These are phyloP conservation scores for Sedum album DNA, from an alignment of 164 flowering plant species.

Conservation along the genomic window DNA sequence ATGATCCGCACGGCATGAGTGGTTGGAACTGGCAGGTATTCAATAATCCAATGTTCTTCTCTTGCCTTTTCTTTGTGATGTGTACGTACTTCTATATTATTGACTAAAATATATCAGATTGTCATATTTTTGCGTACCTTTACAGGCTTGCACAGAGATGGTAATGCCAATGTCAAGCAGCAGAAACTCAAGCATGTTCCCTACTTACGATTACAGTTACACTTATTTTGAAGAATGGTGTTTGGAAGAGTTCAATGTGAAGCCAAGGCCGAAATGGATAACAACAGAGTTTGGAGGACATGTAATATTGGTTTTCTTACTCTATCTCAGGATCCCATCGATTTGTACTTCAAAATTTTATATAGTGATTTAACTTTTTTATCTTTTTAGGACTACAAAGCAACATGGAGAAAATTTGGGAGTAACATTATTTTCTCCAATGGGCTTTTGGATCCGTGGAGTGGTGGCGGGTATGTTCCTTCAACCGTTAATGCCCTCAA, in stretches of 20 bases:
- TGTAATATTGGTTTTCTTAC: conserved; percentile 21
- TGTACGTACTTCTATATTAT: neutral
- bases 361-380: conserved; percentile 4
- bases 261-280: conserved; percentile 77
- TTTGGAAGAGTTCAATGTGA: conserved; percentile 35
- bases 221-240: conserved; percentile 45
- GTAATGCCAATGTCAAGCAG: conserved; percentile 84
- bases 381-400: conserved; percentile 37
- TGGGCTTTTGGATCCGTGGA: conserved; percentile 95
- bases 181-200: conserved; percentile 64
- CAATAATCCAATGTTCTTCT: neutral
- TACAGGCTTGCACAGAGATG: conserved; percentile 92
- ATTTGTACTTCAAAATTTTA: neutral
- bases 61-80: neutral
- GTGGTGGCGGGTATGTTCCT: conserved; percentile 73
- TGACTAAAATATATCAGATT: neutral
- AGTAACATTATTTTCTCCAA: conserved; percentile 94
- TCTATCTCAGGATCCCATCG: neutral
- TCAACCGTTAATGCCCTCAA: neutral
- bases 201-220: conserved; percentile 45
- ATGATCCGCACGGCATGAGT: conserved; percentile 80
- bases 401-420: conserved; percentile 45
- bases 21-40: conserved; percentile 95
- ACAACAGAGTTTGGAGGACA: conserved; percentile 88
- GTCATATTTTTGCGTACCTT: conserved; percentile 3